Evolutionary conservation across 495 filamentous ascomycete genomes (phyloP).

Genomic region (Penicillium nucicola): DNA sequence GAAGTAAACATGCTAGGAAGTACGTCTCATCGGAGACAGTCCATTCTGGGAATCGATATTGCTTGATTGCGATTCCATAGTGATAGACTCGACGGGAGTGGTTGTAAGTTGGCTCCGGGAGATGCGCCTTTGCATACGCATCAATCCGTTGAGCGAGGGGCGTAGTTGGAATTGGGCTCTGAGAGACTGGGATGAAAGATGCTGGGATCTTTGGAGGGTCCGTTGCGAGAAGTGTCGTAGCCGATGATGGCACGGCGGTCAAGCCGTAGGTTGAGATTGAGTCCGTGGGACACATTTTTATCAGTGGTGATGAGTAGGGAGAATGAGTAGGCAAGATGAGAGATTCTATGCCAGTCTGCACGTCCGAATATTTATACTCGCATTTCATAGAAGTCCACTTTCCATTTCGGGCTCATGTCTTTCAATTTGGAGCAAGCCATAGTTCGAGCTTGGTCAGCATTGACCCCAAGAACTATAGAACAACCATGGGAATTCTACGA

Average conservation of each 20-base stretch:
- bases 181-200: conserved; percentile 24
- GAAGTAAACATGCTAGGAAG: conserved; percentile 65
- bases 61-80: conserved; percentile 61
- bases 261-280: conserved; percentile 24
- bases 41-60: conserved; percentile 59
- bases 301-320: too few relatives aligned
- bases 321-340: too few relatives aligned
- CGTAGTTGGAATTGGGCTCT: conserved; percentile 39
- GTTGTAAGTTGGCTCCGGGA: conserved; percentile 63
- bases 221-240: conserved; percentile 13
- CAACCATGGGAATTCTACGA: too few relatives aligned
- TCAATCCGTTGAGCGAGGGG: conserved; percentile 46
- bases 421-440: too few relatives aligned
- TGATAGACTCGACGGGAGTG: conserved; percentile 78
- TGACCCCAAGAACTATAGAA: too few relatives aligned
- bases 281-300: background rate
- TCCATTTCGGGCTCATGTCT: too few relatives aligned
- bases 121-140: conserved; percentile 53
- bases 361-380: too few relatives aligned
- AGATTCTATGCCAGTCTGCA: too few relatives aligned
- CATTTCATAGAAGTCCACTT: too few relatives aligned
- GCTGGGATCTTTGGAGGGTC: conserved; percentile 6
- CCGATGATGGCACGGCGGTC: conserved; percentile 30
- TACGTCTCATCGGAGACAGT: conserved; percentile 50
- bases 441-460: too few relatives aligned